Evolutionary conservation across 2,329 filamentous ascomycete genomes (phyloP), one percentile per base, ranked within the genome.

Genomic region (Fusarium staphyleae): DNA sequence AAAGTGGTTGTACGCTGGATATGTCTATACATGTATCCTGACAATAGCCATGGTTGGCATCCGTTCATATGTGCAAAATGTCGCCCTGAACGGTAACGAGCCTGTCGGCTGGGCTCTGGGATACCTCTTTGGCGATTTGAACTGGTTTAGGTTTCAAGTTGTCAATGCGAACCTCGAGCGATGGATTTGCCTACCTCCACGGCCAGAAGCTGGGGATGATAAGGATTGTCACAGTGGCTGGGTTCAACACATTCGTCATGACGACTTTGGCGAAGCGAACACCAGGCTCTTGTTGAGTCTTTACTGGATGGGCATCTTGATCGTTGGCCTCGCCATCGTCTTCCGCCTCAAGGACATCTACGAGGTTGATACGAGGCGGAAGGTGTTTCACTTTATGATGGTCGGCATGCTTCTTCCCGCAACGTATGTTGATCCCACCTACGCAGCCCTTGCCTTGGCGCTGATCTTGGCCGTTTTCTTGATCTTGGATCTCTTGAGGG

Each of bases 351-450:
- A 88, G 33, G 79, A 86, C 3, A 78, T 90, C 42, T 93, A 90
- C 62, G 93, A 97, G 74, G 93, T 99, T 39, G 95, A 99, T 74
- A 99, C 95, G 1, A 85, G 95, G 42, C 87, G 95, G 43, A 99
- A 99, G 74, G 90, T 98, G 18, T 99, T 99, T 72, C 95, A 99
- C 73, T 96, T 96, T 64, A 96, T 93, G 82, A 98, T 98, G 89
- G 93, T 98, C 7, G 86, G 87, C 49, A 97, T 99, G 91, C 87
- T 99, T 49, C 81, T 98, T 2, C 93, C 95, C 0, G 86, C 90
- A 1, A 90, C 88, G 2, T 97, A 87, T 70, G 77, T 98, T 59
- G 95, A 99, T 71, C 93, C 95, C 1, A 81, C 87, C 33, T 98
- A 91, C 72, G 87, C 87, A 42, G 85, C 89, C 1, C 78, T 99